Evolutionary conservation across 139 green algal species (phyloP).

Genomic region (Coccomyxa sp.): DNA sequence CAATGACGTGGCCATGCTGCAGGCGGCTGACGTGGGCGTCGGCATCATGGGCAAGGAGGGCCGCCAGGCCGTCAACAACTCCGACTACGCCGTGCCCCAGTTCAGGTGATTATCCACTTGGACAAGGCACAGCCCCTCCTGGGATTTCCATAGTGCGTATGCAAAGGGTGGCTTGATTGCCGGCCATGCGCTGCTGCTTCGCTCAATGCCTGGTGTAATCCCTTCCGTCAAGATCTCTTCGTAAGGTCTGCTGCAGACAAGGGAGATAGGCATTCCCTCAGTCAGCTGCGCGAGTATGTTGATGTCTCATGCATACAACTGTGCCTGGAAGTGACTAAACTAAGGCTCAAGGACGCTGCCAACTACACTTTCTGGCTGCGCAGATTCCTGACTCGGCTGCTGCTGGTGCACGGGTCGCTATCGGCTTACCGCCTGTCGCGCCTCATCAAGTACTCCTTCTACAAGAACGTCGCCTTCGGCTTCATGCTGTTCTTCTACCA

Average conservation of each 20-base stretch:
- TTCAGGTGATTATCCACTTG: conserved; percentile 51
- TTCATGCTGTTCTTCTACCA: conserved; percentile 83
- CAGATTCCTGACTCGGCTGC: conserved; percentile 86
- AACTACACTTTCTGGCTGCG: too few relatives aligned
- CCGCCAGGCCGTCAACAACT: conserved; percentile 86
- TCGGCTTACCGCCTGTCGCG: conserved; percentile 70
- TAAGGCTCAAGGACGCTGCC: too few relatives aligned
- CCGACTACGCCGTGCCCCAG: conserved; percentile 92
- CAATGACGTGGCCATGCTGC: conserved; percentile 97
- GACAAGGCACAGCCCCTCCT: background rate
- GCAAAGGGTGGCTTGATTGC: too few relatives aligned
- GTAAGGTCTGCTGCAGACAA: too few relatives aligned
- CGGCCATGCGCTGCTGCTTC: too few relatives aligned
- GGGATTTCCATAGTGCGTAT: background rate
- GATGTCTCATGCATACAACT: too few relatives aligned
- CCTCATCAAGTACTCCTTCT: conserved; percentile 96
- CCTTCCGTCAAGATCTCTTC: too few relatives aligned
- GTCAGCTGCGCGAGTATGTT: too few relatives aligned
- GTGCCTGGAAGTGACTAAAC: too few relatives aligned
- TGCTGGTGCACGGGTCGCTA: conserved; percentile 91
- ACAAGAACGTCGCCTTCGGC: conserved; percentile 96
- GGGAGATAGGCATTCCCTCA: too few relatives aligned
- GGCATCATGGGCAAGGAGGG: conserved; percentile 96
- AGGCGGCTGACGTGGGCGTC: conserved; percentile 93
- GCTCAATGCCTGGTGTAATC: too few relatives aligned